Percentiles rank a stretch among this genome's conserved stretches.
Evolutionary conservation across 1,284 basidiomycete genomes (phyloP).

Genomic region (Gymnopus androsaceus): DNA sequence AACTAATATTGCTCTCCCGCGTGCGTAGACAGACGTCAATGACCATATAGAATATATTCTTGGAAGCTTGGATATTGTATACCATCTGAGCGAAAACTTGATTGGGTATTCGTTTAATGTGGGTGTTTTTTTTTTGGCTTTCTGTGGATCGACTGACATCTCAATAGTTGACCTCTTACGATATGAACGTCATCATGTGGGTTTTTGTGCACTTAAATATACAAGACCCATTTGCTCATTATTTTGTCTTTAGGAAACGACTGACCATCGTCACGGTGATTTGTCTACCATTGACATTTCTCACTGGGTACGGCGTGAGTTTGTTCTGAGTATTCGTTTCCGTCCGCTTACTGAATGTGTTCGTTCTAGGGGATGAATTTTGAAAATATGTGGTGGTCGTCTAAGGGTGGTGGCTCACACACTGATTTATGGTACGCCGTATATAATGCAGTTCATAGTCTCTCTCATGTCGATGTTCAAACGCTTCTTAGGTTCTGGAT

Average conservation of each 20-base stretch:
- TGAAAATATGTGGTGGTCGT: conserved; percentile 38
- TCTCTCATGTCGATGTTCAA: neutral
- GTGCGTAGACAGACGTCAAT: conserved; percentile 58
- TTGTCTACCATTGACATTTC: conserved; percentile 58
- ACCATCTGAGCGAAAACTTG: conserved; percentile 65
- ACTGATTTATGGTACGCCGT: conserved; percentile 40
- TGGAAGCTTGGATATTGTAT: conserved; percentile 68
- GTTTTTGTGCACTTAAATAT: conserved; percentile 14
- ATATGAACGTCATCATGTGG: conserved; percentile 64
- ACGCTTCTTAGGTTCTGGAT: conserved; percentile 47
- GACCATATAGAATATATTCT: conserved; percentile 74
- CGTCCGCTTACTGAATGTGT: conserved; percentile 2
- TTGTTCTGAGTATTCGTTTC: neutral
- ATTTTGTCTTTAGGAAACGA: conserved; percentile 5
- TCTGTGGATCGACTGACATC: conserved; percentile 6
- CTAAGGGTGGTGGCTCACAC: conserved; percentile 23
- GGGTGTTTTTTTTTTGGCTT: conserved; percentile 16
- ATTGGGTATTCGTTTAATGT: conserved; percentile 71
- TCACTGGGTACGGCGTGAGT: conserved; percentile 73
- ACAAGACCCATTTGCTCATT: neutral
- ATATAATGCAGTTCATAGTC: neutral
- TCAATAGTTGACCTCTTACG: conserved; percentile 54
- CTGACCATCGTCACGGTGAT: conserved; percentile 13
- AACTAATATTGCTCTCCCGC: neutral
- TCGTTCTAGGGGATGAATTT: conserved; percentile 71